Percentiles rank a stretch among this genome's conserved stretches.
Evolutionary conservation across 139 green algal species (phyloP).

Genomic region (Monoraphidium neglectum): DNA sequence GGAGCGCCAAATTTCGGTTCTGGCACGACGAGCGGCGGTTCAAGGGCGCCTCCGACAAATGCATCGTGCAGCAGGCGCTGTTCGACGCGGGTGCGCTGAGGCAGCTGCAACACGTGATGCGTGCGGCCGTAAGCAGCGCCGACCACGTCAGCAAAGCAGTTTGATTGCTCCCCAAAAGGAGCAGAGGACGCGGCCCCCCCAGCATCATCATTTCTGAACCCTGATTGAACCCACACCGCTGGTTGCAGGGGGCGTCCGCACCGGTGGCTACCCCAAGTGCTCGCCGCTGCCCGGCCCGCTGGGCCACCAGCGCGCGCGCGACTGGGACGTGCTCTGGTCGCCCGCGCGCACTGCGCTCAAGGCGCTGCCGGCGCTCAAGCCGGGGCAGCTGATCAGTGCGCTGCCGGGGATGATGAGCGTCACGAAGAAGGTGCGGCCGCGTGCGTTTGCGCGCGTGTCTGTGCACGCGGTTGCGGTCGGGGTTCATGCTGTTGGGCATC

Average conservation of each 20-base stretch:
- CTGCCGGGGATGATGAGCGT: conserved; percentile 55
- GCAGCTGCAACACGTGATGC: neutral
- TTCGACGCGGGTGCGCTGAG: conserved; percentile 39
- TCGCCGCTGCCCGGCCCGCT: conserved; percentile 50
- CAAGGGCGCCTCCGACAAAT: conserved; percentile 49
- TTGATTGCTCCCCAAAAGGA: neutral
- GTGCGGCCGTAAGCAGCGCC: neutral
- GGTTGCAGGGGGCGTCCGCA: conserved; percentile 50
- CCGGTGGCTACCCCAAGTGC: conserved; percentile 58
- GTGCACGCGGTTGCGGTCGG: neutral
- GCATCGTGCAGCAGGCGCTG: conserved; percentile 54
- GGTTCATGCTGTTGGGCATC: neutral
- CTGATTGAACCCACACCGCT: neutral
- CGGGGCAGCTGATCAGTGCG: conserved; percentile 54
- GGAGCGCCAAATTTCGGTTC: conserved; percentile 46
- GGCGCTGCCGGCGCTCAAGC: conserved; percentile 37
- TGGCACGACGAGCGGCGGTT: conserved; percentile 62
- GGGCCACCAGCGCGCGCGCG: conserved; percentile 43
- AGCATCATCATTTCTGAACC: neutral
- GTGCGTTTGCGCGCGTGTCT: neutral
- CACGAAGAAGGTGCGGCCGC: conserved; percentile 49
- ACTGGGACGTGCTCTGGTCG: conserved; percentile 70
- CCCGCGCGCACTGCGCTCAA: conserved; percentile 51
- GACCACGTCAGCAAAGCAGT: neutral
- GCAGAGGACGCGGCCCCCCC: neutral